phyloP scores from a whole-genome alignment of 805 yeast genomes.

The Candida argentea region DNA sequence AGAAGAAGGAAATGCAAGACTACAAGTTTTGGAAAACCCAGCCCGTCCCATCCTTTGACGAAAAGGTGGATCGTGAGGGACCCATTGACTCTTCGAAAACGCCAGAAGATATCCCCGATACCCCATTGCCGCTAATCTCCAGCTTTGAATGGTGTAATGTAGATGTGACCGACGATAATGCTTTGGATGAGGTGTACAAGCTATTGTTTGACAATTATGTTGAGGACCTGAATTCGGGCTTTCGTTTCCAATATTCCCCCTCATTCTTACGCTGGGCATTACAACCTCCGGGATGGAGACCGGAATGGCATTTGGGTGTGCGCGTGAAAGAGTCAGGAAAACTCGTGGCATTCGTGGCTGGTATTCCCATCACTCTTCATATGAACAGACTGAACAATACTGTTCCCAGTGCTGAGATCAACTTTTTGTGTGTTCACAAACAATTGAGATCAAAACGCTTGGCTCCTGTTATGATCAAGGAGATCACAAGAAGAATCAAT shows the following conservation, averaged over 20 bases:
- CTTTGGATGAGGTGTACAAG: conserved; percentile 69
- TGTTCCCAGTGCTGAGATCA: conserved; percentile 73
- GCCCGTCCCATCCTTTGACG: conserved; percentile 79
- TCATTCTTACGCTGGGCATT: conserved; percentile 88
- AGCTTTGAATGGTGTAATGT: conserved; percentile 88
- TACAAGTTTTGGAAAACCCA: conserved; percentile 98
- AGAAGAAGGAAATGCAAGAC: conserved; percentile 59
- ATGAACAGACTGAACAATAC: conserved; percentile 40
- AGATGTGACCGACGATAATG: conserved; percentile 42
- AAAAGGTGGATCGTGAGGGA: conserved; percentile 57
- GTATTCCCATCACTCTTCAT: conserved; percentile 65
- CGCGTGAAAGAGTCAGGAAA: conserved; percentile 68
- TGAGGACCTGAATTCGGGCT: conserved; percentile 86
- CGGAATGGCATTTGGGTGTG: conserved; percentile 90
- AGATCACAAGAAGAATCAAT: conserved; percentile 89
- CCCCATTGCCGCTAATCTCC: conserved; percentile 59
- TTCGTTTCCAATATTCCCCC: conserved; percentile 80
- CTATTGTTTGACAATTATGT: conserved; percentile 85
- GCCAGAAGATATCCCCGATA: conserved; percentile 59
- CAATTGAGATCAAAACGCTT: conserved; percentile 86
- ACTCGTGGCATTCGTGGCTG: conserved; percentile 87
- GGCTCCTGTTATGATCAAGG: conserved; percentile 90
- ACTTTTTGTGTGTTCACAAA: conserved; percentile 90
- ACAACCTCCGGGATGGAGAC: conserved; percentile 85
- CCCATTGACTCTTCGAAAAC: conserved; percentile 65